Evolutionary conservation across 169 alveolate species (phyloP).

Genomic region (Amoebophrya sp.): DNA sequence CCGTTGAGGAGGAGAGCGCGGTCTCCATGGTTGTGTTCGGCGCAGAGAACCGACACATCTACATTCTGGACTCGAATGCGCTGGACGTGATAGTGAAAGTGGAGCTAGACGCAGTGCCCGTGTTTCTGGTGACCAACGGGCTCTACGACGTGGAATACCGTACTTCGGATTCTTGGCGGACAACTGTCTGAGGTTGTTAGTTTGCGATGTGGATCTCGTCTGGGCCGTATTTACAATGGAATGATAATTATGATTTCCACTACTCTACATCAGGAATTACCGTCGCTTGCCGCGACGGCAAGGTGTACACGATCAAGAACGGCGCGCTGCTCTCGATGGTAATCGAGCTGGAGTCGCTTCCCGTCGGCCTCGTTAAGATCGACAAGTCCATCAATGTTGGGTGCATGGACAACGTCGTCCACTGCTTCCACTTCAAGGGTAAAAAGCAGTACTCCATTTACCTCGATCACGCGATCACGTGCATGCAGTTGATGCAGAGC

Average conservation of each 20-base stretch:
- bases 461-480: not conserved
- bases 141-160: slow-evolving; percentile 34
- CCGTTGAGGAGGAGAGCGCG: not conserved
- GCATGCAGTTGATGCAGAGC: not conserved
- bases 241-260: no score
- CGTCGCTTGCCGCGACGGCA: slow-evolving; percentile 46
- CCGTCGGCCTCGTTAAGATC: slow-evolving; percentile 35
- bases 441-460: slow-evolving; percentile 29
- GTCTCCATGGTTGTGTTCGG: not conserved
- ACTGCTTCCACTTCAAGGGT: slow-evolving; percentile 39
- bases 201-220: no score
- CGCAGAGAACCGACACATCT: not conserved
- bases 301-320: slow-evolving; percentile 34
- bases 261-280: slow-evolving; percentile 17
- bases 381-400: slow-evolving; percentile 42
- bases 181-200: no score
- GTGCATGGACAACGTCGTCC: slow-evolving; percentile 37
- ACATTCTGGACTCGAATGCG: not conserved
- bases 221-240: no score
- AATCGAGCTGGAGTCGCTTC: slow-evolving; percentile 39
- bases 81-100: not conserved
- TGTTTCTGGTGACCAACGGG: slow-evolving; percentile 17
- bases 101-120: slow-evolving; percentile 19
- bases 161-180: no score
- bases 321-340: slow-evolving; percentile 24